A percentile compares a stretch with the other conserved stretches of the same genome.
Conservation (phyloP, 352 stramenopile genomes). For the Pythium sp. region DNA sequence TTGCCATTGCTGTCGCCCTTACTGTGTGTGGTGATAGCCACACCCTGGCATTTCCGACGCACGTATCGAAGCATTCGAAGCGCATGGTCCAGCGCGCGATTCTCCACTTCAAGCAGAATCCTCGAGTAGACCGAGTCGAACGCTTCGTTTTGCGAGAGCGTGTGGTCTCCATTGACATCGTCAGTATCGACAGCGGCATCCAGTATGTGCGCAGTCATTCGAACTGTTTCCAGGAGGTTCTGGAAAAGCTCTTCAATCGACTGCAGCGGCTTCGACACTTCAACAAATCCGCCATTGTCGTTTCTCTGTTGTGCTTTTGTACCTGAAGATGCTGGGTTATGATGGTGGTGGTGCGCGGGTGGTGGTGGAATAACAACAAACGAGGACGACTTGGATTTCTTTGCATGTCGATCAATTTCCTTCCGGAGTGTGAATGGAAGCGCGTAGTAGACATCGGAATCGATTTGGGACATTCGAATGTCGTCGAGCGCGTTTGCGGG, state of each 20-base stretch:
- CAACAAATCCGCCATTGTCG: not conserved
- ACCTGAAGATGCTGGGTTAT: not conserved
- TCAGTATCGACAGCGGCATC: not conserved
- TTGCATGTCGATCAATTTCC: conserved; percentile 68
- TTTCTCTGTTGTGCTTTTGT: conserved; percentile 18
- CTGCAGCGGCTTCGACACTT: conserved; percentile 21
- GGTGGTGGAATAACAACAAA: conserved; percentile 11
- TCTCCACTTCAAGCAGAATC: conserved; percentile 71
- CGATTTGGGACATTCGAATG: conserved; percentile 76
- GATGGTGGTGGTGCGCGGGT: conserved; percentile 1
- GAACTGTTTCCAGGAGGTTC: conserved; percentile 21
- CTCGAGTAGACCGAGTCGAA: conserved; percentile 79
- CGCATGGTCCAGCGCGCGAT: conserved; percentile 43
- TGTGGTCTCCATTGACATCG: not conserved
- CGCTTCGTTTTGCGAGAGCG: conserved; percentile 14
- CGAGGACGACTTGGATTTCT: conserved; percentile 27
- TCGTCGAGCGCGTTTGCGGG: conserved; percentile 48
- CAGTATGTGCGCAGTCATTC: conserved; percentile 20
- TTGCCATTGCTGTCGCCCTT: conserved; percentile 6
- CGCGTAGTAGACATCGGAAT: conserved; percentile 71
- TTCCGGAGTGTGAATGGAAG: conserved; percentile 62
- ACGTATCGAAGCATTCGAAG: conserved; percentile 73
- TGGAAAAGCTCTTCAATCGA: conserved; percentile 55
- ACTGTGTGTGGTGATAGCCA: conserved; percentile 4
- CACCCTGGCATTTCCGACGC: conserved; percentile 49